Conservation (phyloP, 306 rosid species). For the Cicer chorassanicum region DNA sequence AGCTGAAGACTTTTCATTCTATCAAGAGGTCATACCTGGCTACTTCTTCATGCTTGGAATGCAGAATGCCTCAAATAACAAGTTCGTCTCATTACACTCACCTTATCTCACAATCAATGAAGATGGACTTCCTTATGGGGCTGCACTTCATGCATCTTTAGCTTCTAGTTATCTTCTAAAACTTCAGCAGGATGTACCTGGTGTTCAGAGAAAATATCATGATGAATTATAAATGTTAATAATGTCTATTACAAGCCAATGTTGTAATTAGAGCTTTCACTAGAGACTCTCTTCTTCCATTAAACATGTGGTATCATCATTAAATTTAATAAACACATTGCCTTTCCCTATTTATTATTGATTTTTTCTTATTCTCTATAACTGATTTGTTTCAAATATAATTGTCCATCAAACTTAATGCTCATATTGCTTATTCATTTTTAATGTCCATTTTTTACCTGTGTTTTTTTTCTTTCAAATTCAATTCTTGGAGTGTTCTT, state of each 20-base stretch:
- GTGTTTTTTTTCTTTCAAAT: neutral
- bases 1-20: slow-evolving; percentile 79
- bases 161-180: slow-evolving; percentile 66
- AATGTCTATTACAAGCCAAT: neutral
- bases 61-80: slow-evolving; percentile 45
- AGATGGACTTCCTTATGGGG: slow-evolving; percentile 77
- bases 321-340: neutral
- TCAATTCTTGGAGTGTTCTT: neutral
- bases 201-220: slow-evolving; percentile 38
- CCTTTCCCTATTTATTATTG: neutral
- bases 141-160: slow-evolving; percentile 89
- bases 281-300: neutral
- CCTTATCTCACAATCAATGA: slow-evolving; percentile 70
- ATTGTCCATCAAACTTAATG: slow-evolving; percentile 4
- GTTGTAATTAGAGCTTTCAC: neutral
- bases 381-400: neutral
- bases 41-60: slow-evolving; percentile 70
- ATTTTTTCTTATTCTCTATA: neutral
- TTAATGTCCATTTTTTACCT: neutral
- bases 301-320: neutral
- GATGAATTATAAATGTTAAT: slow-evolving; percentile 61
- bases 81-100: slow-evolving; percentile 52
- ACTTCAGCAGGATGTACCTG: slow-evolving; percentile 44
- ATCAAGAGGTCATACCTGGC: slow-evolving; percentile 85
- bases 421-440: neutral